phyloP scores from a whole-genome alignment of 2,329 filamentous ascomycete genomes.

The Ambrosiella cleistominuta region DNA sequence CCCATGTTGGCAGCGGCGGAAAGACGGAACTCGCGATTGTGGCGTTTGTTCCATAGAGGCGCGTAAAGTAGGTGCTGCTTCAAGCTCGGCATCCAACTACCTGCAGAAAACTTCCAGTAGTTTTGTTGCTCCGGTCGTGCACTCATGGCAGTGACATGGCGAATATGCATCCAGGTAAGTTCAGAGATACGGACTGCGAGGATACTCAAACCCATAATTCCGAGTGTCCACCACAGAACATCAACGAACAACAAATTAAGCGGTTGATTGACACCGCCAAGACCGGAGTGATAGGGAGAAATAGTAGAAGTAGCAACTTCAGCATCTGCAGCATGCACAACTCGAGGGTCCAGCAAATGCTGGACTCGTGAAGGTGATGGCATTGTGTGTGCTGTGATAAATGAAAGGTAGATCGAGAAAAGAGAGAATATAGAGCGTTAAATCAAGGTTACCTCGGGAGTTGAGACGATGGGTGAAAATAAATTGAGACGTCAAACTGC shows the following conservation, averaged over 20 bases:
- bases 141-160: constrained; percentile 42
- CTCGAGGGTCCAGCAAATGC: constrained; percentile 19
- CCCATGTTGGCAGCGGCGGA: constrained; percentile 42
- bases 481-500: background rate
- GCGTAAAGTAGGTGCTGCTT: constrained; percentile 45
- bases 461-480: background rate
- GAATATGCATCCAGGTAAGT: constrained; percentile 36
- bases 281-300: constrained; percentile 34
- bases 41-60: constrained; percentile 45
- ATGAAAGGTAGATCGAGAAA: background rate
- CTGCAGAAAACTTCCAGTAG: constrained; percentile 42
- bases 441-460: background rate
- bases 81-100: constrained; percentile 41
- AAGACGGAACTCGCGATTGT: constrained; percentile 48
- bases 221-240: constrained; percentile 42
- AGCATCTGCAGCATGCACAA: constrained; percentile 15
- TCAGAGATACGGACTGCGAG: constrained; percentile 36
- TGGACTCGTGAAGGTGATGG: constrained; percentile 15
- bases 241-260: constrained; percentile 40
- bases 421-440: background rate
- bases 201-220: constrained; percentile 35
- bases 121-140: constrained; percentile 31
- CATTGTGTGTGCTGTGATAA: background rate
- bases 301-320: constrained; percentile 28
- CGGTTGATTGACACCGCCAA: constrained; percentile 43